Percentiles rank a stretch among this genome's conserved stretches.
phyloP scores from a whole-genome alignment of 345 rosid species.

The Tarenaya hassleriana region DNA sequence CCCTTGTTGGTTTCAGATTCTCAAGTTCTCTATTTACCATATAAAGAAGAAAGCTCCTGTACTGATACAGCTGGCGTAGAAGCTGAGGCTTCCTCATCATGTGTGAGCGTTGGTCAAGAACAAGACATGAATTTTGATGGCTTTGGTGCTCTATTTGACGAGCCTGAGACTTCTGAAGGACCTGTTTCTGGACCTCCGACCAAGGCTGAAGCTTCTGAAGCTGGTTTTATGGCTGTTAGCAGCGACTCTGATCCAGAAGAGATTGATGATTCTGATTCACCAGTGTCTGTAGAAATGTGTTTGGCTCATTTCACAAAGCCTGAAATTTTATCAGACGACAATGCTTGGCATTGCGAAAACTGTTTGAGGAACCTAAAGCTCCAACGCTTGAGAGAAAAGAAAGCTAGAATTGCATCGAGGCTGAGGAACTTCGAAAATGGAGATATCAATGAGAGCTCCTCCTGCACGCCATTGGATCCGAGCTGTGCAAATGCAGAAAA shows the following conservation, averaged over 20 bases:
- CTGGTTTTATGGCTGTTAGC: slow-evolving; percentile 34
- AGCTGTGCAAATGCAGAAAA: slow-evolving; percentile 26
- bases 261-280: slow-evolving; percentile 63
- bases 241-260: slow-evolving; percentile 78
- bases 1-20: slow-evolving; percentile 45
- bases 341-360: slow-evolving; percentile 85
- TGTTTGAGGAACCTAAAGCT: slow-evolving; percentile 41
- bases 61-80: slow-evolving; percentile 15
- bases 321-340: slow-evolving; percentile 63
- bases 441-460: slow-evolving; percentile 12
- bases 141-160: slow-evolving; percentile 64
- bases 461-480: slow-evolving; percentile 10
- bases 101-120: slow-evolving; percentile 21
- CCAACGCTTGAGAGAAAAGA: slow-evolving; percentile 34
- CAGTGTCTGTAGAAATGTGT: slow-evolving; percentile 71
- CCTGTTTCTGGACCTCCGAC: slow-evolving; percentile 45
- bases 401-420: slow-evolving; percentile 17
- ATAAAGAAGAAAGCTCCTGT: slow-evolving; percentile 38
- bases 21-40: slow-evolving; percentile 55
- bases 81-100: slow-evolving; percentile 36
- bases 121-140: slow-evolving; percentile 50
- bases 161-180: slow-evolving; percentile 48
- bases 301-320: slow-evolving; percentile 60
- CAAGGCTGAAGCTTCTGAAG: slow-evolving; percentile 29
- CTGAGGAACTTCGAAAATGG: slow-evolving; percentile 18